Evolutionary conservation across 2,329 filamentous ascomycete species (phyloP), one percentile per base, ranked within the genome.

Genomic region (Phoma sp.): DNA sequence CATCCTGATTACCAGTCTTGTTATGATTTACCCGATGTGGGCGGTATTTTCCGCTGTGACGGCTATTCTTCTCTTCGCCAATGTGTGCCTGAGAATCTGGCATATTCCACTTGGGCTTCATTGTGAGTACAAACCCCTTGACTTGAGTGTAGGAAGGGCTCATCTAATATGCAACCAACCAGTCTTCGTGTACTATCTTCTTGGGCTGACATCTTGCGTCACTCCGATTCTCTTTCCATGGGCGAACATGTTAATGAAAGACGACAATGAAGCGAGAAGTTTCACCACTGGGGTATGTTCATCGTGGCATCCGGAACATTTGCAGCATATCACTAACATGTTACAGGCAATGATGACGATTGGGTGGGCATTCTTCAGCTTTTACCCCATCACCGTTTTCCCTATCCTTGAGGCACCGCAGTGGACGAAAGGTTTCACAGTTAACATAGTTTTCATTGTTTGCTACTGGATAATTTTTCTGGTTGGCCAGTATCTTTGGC

Each of bases 1-100:
- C 0, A 80, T 80, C 73, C 64, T 81, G 0, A 78, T 79, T 1
- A 78, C 79, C 0, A 81, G 79, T 0, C 58, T 82, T 13, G 80
- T 80, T 3, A 75, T 78, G 19, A 80, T 81, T 1, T 81, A 81
- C 46, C 79, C 80, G 0, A 68, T 76, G 7, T 81, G 80, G 80
- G 62, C 71, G 2, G 76, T 81, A 1, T 81, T 79, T 50, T 76
- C 75, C 0, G 60, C 75, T 4, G 72, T 75, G 2, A 73, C 73
- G 0, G 43, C 53, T 0, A 71, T 73, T 7, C 71, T 74, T 24
- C 57, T 79, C 6, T 79, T 81, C 33, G 77, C 78, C 0, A 71
- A 72, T 2, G 63, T 80, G 12, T 79, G 78, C 60, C 76, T 82
- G 74, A 74, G 77, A 3, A 63, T 81, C 12, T 81, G 79, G 79